A percentile compares a stretch with the other conserved stretches of the same genome.
Conservation (phyloP, 306 rosid species). For the Vicia faba region DNA sequence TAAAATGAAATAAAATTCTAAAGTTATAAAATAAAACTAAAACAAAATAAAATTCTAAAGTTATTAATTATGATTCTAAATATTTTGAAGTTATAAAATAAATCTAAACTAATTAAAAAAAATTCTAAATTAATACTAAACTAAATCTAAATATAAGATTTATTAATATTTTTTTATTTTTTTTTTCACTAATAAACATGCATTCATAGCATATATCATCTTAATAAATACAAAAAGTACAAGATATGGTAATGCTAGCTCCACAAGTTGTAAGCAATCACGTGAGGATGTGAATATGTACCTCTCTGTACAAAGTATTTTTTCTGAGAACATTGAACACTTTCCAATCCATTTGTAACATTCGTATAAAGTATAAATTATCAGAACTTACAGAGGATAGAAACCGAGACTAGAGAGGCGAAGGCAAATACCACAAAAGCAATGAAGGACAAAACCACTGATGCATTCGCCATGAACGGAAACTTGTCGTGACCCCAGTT, state of each 20-base stretch:
- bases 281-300: neutral
- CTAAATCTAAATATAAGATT: too few species aligned
- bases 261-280: neutral
- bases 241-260: neutral
- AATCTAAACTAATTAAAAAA: too few species aligned
- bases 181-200: too few species aligned
- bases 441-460: conserved; percentile 70
- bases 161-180: too few species aligned
- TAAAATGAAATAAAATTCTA: too few species aligned
- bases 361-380: conserved; percentile 40
- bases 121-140: too few species aligned
- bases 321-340: conserved; percentile 23
- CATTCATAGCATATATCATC: too few species aligned
- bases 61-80: too few species aligned
- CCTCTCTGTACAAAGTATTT: conserved; percentile 37
- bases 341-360: conserved; percentile 7
- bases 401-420: conserved; percentile 74
- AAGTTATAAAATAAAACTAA: too few species aligned
- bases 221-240: conserved; percentile 4
- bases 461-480: conserved; percentile 68
- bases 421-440: conserved; percentile 76
- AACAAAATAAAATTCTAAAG: too few species aligned
- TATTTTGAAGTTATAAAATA: too few species aligned
- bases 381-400: conserved; percentile 52
- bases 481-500: conserved; percentile 89